Conservation (phyloP, 805 yeast species). For the Torulaspora gathmanii region DNA sequence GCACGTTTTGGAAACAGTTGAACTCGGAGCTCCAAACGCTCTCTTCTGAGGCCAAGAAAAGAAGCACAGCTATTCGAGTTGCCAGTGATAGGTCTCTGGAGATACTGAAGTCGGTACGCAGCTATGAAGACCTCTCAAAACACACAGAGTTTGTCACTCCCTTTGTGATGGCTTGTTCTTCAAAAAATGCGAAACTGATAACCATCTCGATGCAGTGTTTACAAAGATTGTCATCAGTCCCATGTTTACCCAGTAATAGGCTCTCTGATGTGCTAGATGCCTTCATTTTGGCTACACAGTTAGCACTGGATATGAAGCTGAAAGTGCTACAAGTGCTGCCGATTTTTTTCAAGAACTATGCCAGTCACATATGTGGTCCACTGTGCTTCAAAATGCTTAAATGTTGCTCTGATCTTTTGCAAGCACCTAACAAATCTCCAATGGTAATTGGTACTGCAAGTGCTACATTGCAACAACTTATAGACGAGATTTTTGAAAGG, state of each 20-base stretch:
- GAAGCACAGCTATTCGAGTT: conserved; percentile 62
- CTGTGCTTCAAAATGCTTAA: conserved; percentile 54
- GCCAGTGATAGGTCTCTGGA: conserved; percentile 52
- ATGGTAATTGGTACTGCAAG: conserved; percentile 86
- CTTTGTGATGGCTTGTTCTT: conserved; percentile 63
- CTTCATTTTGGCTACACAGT: conserved; percentile 64
- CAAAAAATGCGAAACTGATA: conserved; percentile 69
- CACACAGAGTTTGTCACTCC: conserved; percentile 61
- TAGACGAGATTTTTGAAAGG: conserved; percentile 74
- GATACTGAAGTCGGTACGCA: conserved; percentile 38
- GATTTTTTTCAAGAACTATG: conserved; percentile 60
- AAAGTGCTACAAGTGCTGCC: conserved; percentile 83
- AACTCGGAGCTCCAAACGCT: conserved; percentile 55
- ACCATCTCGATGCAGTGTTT: conserved; percentile 68
- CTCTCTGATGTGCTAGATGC: conserved; percentile 59
- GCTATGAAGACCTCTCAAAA: conserved; percentile 37
- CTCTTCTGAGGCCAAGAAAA: conserved; percentile 64
- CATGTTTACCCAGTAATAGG: conserved; percentile 50
- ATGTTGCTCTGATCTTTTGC: conserved; percentile 64
- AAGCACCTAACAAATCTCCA: conserved; percentile 60
- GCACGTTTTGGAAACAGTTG: conserved; percentile 33
- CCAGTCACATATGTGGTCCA: conserved; percentile 49
- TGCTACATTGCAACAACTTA: conserved; percentile 85
- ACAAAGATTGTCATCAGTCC: conserved; percentile 52
- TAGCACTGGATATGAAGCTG: conserved; percentile 78